Conservation (phyloP, 1,284 basidiomycete genomes). For the Mycosarcoma maydis region DNA sequence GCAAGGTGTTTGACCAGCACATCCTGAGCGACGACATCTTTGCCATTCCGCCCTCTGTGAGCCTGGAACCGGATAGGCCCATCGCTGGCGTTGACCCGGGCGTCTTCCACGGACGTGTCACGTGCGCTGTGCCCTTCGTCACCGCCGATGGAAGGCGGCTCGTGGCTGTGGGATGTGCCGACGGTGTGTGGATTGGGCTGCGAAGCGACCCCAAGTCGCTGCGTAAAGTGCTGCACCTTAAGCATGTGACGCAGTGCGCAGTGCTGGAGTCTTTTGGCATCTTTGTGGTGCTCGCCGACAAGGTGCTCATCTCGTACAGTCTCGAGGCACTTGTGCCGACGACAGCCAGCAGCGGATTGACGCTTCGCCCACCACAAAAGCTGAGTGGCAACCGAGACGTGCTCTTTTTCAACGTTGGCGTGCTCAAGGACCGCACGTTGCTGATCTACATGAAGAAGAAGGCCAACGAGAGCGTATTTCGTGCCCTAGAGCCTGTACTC, state of each 20-base stretch:
- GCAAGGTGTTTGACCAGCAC: constrained; percentile 74
- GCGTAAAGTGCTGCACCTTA: constrained; percentile 86
- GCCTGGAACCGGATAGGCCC: constrained; percentile 46
- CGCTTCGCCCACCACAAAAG: constrained; percentile 75
- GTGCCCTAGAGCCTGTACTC: constrained; percentile 88
- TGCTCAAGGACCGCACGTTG: constrained; percentile 81
- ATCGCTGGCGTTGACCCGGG: constrained; percentile 74
- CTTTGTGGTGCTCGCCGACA: constrained; percentile 92
- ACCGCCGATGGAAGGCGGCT: constrained; percentile 83
- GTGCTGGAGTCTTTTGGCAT: constrained; percentile 95
- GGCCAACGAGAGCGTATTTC: constrained; percentile 88
- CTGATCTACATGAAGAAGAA: constrained; percentile 96
- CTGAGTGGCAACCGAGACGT: constrained; percentile 89
- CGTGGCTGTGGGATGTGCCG: constrained; percentile 90
- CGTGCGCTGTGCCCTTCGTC: constrained; percentile 81
- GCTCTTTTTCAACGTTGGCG: constrained; percentile 91
- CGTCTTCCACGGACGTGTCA: constrained; percentile 87
- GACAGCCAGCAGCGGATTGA: constrained; percentile 71
- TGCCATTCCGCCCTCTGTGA: constrained; percentile 40
- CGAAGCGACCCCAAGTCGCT: constrained; percentile 85
- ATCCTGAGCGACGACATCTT: constrained; percentile 66
- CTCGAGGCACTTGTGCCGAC: constrained; percentile 94
- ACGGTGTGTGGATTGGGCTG: constrained; percentile 97
- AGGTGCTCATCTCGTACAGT: constrained; percentile 77
- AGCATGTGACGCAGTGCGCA: constrained; percentile 89